Base-by-base conservation (phyloP, 2,329 filamentous ascomycete species). In the Talaromyces sp. region DNA sequence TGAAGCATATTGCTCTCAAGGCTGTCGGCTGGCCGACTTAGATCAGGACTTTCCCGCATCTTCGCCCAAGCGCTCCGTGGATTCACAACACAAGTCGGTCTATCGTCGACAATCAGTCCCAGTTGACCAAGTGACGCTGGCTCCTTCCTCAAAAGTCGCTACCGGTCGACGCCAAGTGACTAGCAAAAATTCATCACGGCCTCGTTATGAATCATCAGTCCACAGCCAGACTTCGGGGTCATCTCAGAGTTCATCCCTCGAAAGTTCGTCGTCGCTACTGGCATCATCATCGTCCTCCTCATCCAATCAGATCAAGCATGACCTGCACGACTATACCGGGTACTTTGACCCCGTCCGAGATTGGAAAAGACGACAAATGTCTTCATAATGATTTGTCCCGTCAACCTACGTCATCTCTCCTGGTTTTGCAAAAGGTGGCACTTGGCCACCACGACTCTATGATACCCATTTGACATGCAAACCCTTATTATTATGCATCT, bases 1-100 rank as follows among this genome's bases (percentile, higher is more conserved):
- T 32, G 88, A 88, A 64, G 87, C 90, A 67, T 96, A 96, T 83
- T 97, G 93, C 84, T 96, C 92, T 54, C 92, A 97, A 79, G 86
- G 90, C 32, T 97, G 93, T 84, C 86, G 92, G 66, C 82, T 97
- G 52, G 89, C 91, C 67, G 93, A 96, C 78, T 87, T 93, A 69
- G 92, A 96, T 77, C 88, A 87, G 77, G 87, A 85, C 42, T 83
- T 81, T 11, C 77, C 79, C 17, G 78, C 81, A 57, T 78, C 82
- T 63, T 17, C 68, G 64, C 64, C 66, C 62, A 30, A 64, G 61
- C 39, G 63, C 65, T 39, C 61, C 11, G 22, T 4, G 10, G 27
- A 30, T 17, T 53, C 49, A 30, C 49, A 30, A 22, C 27, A 28
- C 28, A 27, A n/a, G 15, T 53, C 49, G 17, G 49, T 28, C 15